Evolutionary conservation across 2,329 filamentous ascomycete species (phyloP).

Genomic region (Fusarium buharicum): DNA sequence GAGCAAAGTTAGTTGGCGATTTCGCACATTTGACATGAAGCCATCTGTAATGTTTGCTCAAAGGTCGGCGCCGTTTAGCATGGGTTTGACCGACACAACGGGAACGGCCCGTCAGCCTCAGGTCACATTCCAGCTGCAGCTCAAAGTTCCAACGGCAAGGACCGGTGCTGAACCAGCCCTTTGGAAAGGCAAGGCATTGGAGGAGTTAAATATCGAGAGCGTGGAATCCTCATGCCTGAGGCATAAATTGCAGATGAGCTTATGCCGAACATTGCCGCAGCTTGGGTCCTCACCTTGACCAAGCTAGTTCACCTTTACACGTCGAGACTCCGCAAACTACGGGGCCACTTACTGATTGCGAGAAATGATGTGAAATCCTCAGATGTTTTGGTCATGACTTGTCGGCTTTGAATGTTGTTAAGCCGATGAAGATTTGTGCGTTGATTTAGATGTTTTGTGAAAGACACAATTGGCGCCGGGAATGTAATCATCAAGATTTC

Average conservation of each 20-base stretch:
- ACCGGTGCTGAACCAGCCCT: background rate
- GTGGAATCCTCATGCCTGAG: conserved; percentile 1
- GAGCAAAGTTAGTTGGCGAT: background rate
- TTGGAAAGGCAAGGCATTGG: background rate
- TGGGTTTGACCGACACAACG: conserved; percentile 1
- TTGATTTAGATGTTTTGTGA: background rate
- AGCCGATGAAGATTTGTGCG: background rate
- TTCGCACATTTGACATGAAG: background rate
- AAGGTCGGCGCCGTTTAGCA: background rate
- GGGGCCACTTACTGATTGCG: background rate
- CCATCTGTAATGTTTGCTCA: background rate
- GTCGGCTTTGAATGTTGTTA: background rate
- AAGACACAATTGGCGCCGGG: conserved; percentile 13
- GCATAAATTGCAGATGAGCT: background rate
- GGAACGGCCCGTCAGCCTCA: conserved; percentile 17
- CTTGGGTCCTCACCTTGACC: conserved; percentile 2
- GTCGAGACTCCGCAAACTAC: conserved; percentile 10
- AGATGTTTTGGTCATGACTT: background rate
- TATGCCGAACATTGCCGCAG: conserved; percentile 31
- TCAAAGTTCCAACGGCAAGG: background rate
- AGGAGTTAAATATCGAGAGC: conserved; percentile 10
- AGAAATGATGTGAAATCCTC: background rate
- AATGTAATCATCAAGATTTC: conserved; percentile 3
- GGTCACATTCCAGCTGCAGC: conserved; percentile 1
- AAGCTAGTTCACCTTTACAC: conserved; percentile 6